Evolutionary conservation across 176 grass and related monocot species (phyloP).

Genomic region (Hyparrhenia diplandra): DNA sequence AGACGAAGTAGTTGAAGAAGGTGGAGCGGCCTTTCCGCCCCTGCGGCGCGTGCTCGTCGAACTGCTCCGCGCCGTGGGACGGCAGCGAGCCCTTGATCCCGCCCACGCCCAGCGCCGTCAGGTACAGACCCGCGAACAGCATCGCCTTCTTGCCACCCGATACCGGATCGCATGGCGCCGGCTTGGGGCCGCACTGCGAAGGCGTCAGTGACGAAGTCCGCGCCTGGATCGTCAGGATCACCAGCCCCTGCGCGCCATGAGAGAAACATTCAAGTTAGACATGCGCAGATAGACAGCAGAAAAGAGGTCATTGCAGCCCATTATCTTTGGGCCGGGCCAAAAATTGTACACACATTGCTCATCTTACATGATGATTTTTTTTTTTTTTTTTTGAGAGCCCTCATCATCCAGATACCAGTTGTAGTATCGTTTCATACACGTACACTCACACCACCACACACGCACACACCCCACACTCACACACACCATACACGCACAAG

Average conservation of each 20-base stretch:
- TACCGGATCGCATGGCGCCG: conserved; percentile 21
- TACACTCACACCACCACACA: too few species aligned
- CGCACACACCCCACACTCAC: too few species aligned
- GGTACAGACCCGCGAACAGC: conserved; percentile 85
- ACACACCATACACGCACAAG: too few species aligned
- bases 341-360: neutral
- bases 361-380: too few species aligned
- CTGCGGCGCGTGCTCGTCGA: conserved; percentile 50
- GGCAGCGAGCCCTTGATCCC: conserved; percentile 95
- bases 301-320: too few species aligned
- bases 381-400: too few species aligned
- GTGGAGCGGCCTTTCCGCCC: conserved; percentile 78
- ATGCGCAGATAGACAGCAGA: neutral
- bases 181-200: conserved; percentile 5
- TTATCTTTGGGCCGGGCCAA: neutral
- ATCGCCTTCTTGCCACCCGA: conserved; percentile 54
- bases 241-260: conserved; percentile 51
- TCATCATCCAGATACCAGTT: too few species aligned
- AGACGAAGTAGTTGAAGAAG: conserved; percentile 99
- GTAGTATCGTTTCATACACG: too few species aligned
- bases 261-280: neutral
- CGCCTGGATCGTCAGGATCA: conserved; percentile 83
- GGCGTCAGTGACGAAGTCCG: conserved; percentile 56
- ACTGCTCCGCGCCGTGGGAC: conserved; percentile 88
- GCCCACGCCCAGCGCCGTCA: conserved; percentile 81